phyloP scores from a whole-genome alignment of 2,329 filamentous ascomycete species.

The Metarhizium robertsii region DNA sequence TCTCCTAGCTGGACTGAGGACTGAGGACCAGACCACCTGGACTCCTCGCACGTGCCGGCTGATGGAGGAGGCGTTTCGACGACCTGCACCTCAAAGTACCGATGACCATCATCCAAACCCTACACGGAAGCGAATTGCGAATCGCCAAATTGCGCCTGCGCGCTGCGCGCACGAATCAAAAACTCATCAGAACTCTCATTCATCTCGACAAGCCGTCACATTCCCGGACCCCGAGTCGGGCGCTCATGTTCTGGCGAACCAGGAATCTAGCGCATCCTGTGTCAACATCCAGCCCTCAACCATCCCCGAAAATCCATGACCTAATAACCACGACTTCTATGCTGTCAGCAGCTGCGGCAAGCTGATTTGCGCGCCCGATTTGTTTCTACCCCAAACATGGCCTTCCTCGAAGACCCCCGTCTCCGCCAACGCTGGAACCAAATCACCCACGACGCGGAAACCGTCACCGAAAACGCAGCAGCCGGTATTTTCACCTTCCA shows the following conservation, averaged over 20 bases:
- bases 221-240: not conserved
- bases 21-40: not conserved
- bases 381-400: conserved; percentile 29
- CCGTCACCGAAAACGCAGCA: conserved; percentile 84
- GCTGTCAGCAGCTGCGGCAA: conserved; percentile 1
- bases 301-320: not conserved
- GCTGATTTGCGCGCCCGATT: conserved; percentile 11
- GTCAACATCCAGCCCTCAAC: not conserved
- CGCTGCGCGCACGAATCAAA: not conserved
- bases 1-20: not conserved
- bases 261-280: not conserved
- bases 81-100: not conserved
- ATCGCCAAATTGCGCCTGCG: not conserved
- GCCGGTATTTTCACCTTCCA: conserved; percentile 84
- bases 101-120: not conserved
- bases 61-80: not conserved
- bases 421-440: conserved; percentile 91
- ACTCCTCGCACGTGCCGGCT: conserved; percentile 1
- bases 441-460: conserved; percentile 81
- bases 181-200: not conserved
- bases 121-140: not conserved
- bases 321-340: not conserved
- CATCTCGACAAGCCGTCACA: not conserved
- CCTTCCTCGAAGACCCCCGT: conserved; percentile 69
- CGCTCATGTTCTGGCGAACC: not conserved